Evolutionary conservation across 257 asterid genomes (phyloP).

Genomic region (Solanum medicagineum): DNA sequence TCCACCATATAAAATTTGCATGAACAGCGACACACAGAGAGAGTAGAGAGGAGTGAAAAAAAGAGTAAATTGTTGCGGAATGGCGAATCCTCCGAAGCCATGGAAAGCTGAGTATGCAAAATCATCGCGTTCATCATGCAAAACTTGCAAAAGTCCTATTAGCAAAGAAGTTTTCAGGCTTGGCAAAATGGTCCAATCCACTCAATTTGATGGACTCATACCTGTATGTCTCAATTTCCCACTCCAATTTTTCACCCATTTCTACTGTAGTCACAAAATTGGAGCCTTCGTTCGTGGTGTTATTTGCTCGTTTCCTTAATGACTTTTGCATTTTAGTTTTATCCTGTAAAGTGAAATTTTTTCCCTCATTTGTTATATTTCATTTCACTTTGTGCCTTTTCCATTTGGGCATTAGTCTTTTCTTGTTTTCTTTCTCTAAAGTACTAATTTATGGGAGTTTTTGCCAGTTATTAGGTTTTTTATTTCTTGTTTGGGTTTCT

Average conservation of each 20-base stretch:
- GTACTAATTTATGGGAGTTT: background rate
- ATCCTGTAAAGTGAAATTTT: background rate
- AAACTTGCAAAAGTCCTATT: constrained; percentile 47
- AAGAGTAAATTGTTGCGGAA: background rate
- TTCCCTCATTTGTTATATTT: background rate
- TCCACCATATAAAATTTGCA: background rate
- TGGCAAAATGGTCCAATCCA: constrained; percentile 87
- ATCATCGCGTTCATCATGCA: constrained; percentile 78
- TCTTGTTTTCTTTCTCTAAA: background rate
- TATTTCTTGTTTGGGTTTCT: background rate
- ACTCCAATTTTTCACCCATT: background rate
- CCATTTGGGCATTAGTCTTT: background rate
- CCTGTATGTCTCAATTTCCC: constrained; percentile 31
- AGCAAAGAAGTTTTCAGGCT: constrained; percentile 56
- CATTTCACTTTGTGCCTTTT: background rate
- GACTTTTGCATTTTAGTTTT: background rate
- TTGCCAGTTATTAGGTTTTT: background rate
- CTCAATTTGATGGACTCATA: constrained; percentile 89
- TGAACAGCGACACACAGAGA: background rate
- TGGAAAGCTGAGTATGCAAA: constrained; percentile 95
- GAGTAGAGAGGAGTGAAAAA: background rate
- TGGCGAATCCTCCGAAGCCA: constrained; percentile 85
- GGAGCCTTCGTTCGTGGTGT: background rate
- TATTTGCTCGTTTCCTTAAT: background rate
- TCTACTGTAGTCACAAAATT: background rate